Base-by-base conservation (phyloP, 768 basidiomycete species). In the Amanita subjunquillea region DNA sequence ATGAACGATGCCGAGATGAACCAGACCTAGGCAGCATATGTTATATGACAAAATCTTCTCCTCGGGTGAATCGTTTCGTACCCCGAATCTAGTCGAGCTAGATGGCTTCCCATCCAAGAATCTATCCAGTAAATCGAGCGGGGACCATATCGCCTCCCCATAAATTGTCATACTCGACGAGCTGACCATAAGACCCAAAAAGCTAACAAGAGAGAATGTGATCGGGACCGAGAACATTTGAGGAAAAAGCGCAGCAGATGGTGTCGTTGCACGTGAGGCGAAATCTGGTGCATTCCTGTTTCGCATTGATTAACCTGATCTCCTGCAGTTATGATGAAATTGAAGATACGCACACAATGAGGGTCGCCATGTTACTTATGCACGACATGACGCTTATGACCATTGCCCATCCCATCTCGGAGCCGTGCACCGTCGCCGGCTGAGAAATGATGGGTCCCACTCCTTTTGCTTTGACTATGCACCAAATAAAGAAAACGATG, bases 1-100 rank as follows among this genome's bases (percentile, higher is more conserved):
- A 91, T 82, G 67, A 92, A 90, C 4, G 82, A 79, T 37, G 78
- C 78, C 8, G 83, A 71, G 61, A 92, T 91, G 72, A 87, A 88
- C 76, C 85, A 86, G 22, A 87, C 80, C 78, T 78, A 57, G 15
- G 45, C 40, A 39, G 15, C 41, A 32, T 22, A 50, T 54, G 41
- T 36, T 25, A 25, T 17, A 22, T 42, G 20, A 37, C 17, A 22
- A 29, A 5, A 23, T 20, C n/a, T 42, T 23, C 7, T 23, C 9
- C 23, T 15, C 23, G 17, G 17, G 17, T 43, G 47, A 48, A 50
- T 47, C 20, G 34, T 7, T 39, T 29, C 70, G 12, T 57, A 80
- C 82, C 37, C 80, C 82, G 57, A 87, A 87, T 55, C 86, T 72
- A 6, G 85, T 87, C 25, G 81, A 79, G 50, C 71, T 63, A 13